Conservation (phyloP, 2,329 filamentous ascomycete species). For the Trichoderma cornu-damae region DNA sequence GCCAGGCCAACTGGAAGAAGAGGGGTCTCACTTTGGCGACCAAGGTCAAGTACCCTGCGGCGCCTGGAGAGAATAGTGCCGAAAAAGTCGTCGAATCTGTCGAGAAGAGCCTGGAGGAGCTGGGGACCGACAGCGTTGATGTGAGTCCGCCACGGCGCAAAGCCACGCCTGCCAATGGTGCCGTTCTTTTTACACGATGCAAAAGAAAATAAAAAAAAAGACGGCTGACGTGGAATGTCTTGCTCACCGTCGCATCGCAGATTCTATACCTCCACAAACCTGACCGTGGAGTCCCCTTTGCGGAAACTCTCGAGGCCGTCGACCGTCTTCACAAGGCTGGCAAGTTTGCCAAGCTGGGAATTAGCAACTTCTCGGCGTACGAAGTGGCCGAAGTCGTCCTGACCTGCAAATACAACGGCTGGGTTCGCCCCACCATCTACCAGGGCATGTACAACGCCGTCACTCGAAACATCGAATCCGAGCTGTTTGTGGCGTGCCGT, state of each 20-base stretch:
- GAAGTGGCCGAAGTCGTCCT: slow-evolving; percentile 83
- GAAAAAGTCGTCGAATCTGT: slow-evolving; percentile 61
- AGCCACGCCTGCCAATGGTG: no score
- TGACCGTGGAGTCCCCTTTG: slow-evolving; percentile 65
- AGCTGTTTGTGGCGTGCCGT: slow-evolving; percentile 64
- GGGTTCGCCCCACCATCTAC: slow-evolving; percentile 79
- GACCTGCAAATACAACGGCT: slow-evolving; percentile 71
- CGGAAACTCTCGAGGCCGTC: slow-evolving; percentile 70
- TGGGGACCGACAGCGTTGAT: slow-evolving; percentile 69
- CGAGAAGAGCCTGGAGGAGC: slow-evolving; percentile 63
- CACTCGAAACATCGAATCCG: slow-evolving; percentile 67
- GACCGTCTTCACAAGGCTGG: slow-evolving; percentile 80
- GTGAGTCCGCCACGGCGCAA: slow-evolving; percentile 33
- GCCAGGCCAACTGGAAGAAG: slow-evolving; percentile 70
- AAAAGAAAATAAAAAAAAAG: background rate
- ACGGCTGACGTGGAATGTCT: background rate
- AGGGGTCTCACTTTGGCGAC: slow-evolving; percentile 73
- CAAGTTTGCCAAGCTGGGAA: slow-evolving; percentile 74
- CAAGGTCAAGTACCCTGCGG: slow-evolving; percentile 61
- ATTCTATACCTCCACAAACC: slow-evolving; percentile 38
- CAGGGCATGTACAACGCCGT: slow-evolving; percentile 86
- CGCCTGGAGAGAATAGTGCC: slow-evolving; percentile 56
- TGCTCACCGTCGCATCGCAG: slow-evolving; percentile 24
- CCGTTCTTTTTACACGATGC: background rate
- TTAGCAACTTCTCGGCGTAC: slow-evolving; percentile 81